Percentiles rank a stretch among this genome's conserved stretches.
Conservation (phyloP, 192 early-diverging fungal genomes). For the Phlyctochytrium arcticum region DNA sequence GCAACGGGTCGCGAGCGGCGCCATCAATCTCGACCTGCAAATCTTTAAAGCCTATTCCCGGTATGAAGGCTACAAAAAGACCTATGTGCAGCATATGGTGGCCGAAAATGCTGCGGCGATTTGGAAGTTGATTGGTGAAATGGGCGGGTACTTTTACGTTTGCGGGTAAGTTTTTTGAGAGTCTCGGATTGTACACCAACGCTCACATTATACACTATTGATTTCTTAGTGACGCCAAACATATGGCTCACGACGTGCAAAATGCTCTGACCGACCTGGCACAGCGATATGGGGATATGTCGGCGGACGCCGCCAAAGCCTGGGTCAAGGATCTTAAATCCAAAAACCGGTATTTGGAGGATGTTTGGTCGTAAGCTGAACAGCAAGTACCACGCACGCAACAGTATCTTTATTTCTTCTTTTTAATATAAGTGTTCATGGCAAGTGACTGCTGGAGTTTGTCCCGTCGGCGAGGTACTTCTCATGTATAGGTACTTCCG, state of each 20-base stretch:
- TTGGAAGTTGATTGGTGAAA: constrained; percentile 73
- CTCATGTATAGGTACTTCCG: too few relatives aligned
- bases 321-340: constrained; percentile 85
- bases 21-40: constrained; percentile 49
- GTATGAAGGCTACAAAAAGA: constrained; percentile 71
- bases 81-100: constrained; percentile 94
- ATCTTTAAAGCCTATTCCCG: constrained; percentile 91
- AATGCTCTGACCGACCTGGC: constrained; percentile 64
- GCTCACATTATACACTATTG: background rate
- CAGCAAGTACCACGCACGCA: too few relatives aligned
- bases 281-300: constrained; percentile 55
- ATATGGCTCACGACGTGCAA: constrained; percentile 92
- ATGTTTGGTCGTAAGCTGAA: constrained; percentile 83
- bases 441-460: too few relatives aligned
- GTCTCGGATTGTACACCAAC: background rate
- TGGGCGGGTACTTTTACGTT: constrained; percentile 80
- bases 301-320: constrained; percentile 60
- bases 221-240: constrained; percentile 76
- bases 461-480: too few relatives aligned
- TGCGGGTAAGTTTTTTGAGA: constrained; percentile 57
- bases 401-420: too few relatives aligned
- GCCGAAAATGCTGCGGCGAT: constrained; percentile 68
- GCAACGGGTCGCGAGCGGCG: constrained; percentile 33
- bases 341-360: constrained; percentile 85
- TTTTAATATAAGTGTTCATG: too few relatives aligned